These are phyloP conservation scores for Lentinula novae-zelandiae DNA, from an alignment of 1,284 basidiomycete genomes.

Conservation along the genomic window DNA sequence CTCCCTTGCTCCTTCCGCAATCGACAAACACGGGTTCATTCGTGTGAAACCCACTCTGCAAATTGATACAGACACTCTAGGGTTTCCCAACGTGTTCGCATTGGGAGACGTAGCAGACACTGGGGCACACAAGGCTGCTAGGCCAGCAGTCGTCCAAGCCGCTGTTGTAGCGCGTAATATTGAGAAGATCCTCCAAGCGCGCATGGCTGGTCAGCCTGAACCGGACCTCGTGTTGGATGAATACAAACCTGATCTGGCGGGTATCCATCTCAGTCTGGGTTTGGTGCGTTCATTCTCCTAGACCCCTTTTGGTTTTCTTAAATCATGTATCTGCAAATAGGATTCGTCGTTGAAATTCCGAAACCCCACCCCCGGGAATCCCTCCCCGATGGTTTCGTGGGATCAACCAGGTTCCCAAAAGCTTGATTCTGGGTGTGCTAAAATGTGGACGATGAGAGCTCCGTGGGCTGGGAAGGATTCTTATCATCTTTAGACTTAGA, in stretches of 20 bases:
- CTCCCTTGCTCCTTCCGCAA: slow-evolving; percentile 7
- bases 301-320: not conserved
- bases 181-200: slow-evolving; percentile 5
- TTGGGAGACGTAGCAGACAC: slow-evolving; percentile 16
- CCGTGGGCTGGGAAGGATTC: slow-evolving; percentile 1
- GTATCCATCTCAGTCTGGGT: slow-evolving; percentile 12
- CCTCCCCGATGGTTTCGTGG: not conserved
- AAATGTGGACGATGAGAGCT: slow-evolving; percentile 1
- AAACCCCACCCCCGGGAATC: not conserved
- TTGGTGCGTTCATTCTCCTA: slow-evolving; percentile 1
- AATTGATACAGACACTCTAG: not conserved
- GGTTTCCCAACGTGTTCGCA: slow-evolving; percentile 9
- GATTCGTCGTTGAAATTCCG: slow-evolving; percentile 8
- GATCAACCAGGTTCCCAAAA: slow-evolving; percentile 6
- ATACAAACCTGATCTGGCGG: slow-evolving; percentile 5
- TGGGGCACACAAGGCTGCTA: slow-evolving; percentile 14
- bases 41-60: slow-evolving; percentile 13
- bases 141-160: slow-evolving; percentile 9
- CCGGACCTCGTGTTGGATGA: slow-evolving; percentile 6
- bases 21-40: slow-evolving; percentile 8
- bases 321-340: not conserved
- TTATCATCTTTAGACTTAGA: not conserved
- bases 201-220: not conserved
- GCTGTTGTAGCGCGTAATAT: slow-evolving; percentile 9
- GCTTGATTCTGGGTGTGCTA: not conserved